Evolutionary conservation across 257 asterid genomes (phyloP), one percentile per base, ranked within the genome.

Genomic region (Gynochthodes officinalis): DNA sequence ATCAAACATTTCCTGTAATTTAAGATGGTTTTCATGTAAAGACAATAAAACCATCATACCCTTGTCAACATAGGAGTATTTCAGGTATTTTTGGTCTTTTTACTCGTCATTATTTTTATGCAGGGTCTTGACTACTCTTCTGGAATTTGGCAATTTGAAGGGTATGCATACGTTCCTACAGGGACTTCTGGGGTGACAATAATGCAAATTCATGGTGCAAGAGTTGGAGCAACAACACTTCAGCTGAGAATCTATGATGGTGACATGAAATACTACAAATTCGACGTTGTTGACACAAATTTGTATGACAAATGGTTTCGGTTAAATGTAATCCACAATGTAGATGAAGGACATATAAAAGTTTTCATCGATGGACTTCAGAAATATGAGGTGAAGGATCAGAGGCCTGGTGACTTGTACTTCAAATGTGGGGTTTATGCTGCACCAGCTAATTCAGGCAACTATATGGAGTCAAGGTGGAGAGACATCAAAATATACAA

Each of bases 341-440:
- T 80, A 1, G 75, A 83, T 55, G 77, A 50, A 59, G 85, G 79
- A 1, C 76, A 77, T 21, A 46, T 83, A 35, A 44, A 75, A 9
- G 73, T 83, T 58, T 77, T 71, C 60, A 77, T 80, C 14, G 75
- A 77, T 44, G 81, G 84, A 1, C 73, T 43, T 0, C 70, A 71
- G 21, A 81, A 74, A 39, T 78, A 62, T 19, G 70, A 44, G 25
- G 59, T 53, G 18, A 54, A 37, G 12, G 84, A 83, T 69, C 62
- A 66, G 30, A 83, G 83, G 30, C 85, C 85, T 4, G 78, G 81
- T 4, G 75, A 80, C 35, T 60, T 77, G 57, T 66, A 77, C 66
- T 83, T 83, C 79, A 80, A 80, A 54, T 80, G 84, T 73, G 83
- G 87, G 21, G 81, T 80, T 25, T 80, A 80, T 73, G 84, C 77